Evolutionary conservation across 1,139 yeast species (phyloP).

Genomic region (Candida freyschussii): DNA sequence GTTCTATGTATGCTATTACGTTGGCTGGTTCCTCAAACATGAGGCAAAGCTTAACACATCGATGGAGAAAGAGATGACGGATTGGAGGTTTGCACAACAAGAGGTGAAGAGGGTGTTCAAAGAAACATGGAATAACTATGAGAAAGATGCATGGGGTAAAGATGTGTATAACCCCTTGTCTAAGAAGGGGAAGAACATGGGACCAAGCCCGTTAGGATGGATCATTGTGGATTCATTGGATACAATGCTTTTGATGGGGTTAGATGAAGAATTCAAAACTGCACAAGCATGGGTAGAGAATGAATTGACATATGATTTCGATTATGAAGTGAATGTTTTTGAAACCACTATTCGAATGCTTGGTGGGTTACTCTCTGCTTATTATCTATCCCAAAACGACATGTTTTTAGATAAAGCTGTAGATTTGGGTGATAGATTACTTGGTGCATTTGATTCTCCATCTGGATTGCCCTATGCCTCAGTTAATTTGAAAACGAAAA

Average conservation of each 20-base stretch:
- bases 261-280: constrained; percentile 55
- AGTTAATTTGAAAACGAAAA: constrained; percentile 63
- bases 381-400: constrained; percentile 65
- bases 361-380: constrained; percentile 86
- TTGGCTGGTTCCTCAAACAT: constrained; percentile 20
- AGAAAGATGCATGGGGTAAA: constrained; percentile 76
- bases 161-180: constrained; percentile 64
- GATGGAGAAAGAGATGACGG: constrained; percentile 4
- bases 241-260: constrained; percentile 77
- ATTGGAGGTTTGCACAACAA: constrained; percentile 41
- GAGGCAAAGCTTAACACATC: constrained; percentile 9
- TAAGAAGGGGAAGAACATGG: constrained; percentile 70
- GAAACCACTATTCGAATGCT: constrained; percentile 93
- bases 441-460: constrained; percentile 60
- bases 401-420: constrained; percentile 74
- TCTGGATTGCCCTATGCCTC: constrained; percentile 76
- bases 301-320: constrained; percentile 55
- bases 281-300: constrained; percentile 75
- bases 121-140: constrained; percentile 78
- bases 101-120: constrained; percentile 59
- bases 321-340: constrained; percentile 75
- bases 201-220: constrained; percentile 87
- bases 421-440: constrained; percentile 56
- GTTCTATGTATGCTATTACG: constrained; percentile 36
- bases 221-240: constrained; percentile 88